These are phyloP conservation scores for Ganoderma sinense DNA, from an alignment of 1,284 basidiomycete species.

Conservation along the genomic window DNA sequence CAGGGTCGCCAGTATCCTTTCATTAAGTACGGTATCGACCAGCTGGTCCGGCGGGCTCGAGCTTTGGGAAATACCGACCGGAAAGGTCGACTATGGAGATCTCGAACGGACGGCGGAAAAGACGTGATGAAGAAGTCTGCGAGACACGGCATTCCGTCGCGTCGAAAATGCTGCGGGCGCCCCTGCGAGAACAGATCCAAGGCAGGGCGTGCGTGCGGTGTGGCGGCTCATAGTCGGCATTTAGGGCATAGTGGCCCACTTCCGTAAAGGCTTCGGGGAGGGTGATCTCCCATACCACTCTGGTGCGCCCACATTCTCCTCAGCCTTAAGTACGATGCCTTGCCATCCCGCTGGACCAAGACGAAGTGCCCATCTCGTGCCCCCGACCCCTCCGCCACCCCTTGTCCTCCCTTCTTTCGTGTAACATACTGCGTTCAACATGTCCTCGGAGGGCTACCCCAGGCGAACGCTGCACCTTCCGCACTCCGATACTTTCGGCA, in stretches of 20 bases:
- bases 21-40: not conserved
- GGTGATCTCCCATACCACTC: slow-evolving; percentile 13
- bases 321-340: slow-evolving; percentile 15
- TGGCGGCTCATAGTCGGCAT: slow-evolving; percentile 13
- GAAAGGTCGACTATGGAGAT: not conserved
- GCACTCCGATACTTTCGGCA: slow-evolving; percentile 26
- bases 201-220: not conserved
- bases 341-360: not conserved
- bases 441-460: slow-evolving; percentile 30
- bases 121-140: not conserved
- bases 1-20: not conserved
- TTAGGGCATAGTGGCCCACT: slow-evolving; percentile 15
- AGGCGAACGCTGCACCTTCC: slow-evolving; percentile 26
- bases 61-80: not conserved
- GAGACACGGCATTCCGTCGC: slow-evolving; percentile 5
- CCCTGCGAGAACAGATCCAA: not conserved
- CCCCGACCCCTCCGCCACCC: not conserved
- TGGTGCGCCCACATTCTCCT: slow-evolving; percentile 7
- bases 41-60: not conserved
- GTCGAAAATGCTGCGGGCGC: not conserved
- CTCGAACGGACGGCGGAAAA: slow-evolving; percentile 1
- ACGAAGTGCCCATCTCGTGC: not conserved
- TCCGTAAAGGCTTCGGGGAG: slow-evolving; percentile 2
- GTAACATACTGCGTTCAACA: slow-evolving; percentile 8
- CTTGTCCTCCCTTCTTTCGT: not conserved